Evolutionary conservation across 306 rosid genomes (phyloP), one percentile per base, ranked within the genome.

Genomic region (Vigna angularis): DNA sequence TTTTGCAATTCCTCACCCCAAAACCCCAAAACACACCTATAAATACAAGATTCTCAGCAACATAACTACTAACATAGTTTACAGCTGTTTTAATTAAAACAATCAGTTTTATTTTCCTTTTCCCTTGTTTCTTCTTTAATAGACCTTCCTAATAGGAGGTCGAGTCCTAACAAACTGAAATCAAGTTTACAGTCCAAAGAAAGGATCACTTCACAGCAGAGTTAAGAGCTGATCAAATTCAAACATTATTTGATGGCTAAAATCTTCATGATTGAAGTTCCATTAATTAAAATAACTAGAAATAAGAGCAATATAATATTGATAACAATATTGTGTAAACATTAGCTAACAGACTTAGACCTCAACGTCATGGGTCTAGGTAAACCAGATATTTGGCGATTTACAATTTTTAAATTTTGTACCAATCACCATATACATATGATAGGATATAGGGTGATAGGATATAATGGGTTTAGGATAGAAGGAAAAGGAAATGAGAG

Each of bases 321-420:
- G 18, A 45, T 51, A 40, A 47, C 40, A 56, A 34, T 30, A 69
- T 14, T 58, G 34, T 18, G 52, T 10, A 81, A 36, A 28, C 47
- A 56, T 40, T 38, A 13, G 11, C 58, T n/a, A 73, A 17, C 56
- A 63, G 30, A 52, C 57, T 44, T 62, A 32, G 66, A 32, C 14
- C 47, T 48, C 48, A 22, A 32, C 59, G 56, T 51, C 77, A 68
- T 51, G 42, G 15, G 47, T 17, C 28, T 18, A 42, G 62, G 26
- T 52, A 30, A 77, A 66, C 72, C 71, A 66, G 49, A 56, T 57
- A 78, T 73, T 59, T 28, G 49, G 45, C 40, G 63, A 20, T 62
- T 64, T 20, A 65, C 17, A 47, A 26, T 68, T 55, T 22, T 63
- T 51, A 26, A 69, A 58, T 55, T 30, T 30, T 44, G 63, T 48